A percentile compares a stretch with the other conserved stretches of the same genome.
These are phyloP conservation scores for Aureobasidium sp. DNA, from an alignment of 2,329 filamentous ascomycete genomes.

Conservation along the genomic window DNA sequence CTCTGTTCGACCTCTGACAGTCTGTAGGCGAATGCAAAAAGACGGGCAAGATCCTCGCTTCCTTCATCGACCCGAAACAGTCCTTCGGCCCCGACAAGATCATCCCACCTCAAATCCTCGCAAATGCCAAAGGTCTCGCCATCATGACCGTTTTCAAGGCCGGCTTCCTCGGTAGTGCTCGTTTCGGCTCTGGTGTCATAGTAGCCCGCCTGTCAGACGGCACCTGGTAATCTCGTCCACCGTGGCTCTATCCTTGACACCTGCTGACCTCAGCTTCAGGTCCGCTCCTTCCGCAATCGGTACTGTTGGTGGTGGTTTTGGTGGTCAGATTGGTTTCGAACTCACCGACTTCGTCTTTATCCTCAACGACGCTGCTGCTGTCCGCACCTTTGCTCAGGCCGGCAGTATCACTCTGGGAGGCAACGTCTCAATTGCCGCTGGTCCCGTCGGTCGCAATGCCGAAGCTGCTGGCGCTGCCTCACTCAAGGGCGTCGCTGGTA, in stretches of 20 bases:
- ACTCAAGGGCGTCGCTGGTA: constrained; percentile 75
- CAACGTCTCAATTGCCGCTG: constrained; percentile 92
- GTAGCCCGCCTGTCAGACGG: constrained; percentile 71
- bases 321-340: constrained; percentile 80
- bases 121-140: constrained; percentile 84
- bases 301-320: constrained; percentile 72
- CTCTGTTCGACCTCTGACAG: constrained; percentile 2
- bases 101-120: constrained; percentile 82
- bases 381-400: constrained; percentile 87
- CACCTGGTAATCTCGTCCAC: constrained; percentile 43
- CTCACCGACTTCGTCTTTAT: constrained; percentile 96
- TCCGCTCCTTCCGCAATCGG: constrained; percentile 74
- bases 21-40: constrained; percentile 87
- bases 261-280: constrained; percentile 14
- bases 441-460: constrained; percentile 86
- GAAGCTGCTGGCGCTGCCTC: constrained; percentile 93
- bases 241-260: background rate
- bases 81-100: constrained; percentile 94
- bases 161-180: constrained; percentile 73
- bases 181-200: constrained; percentile 74
- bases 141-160: constrained; percentile 82
- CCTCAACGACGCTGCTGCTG: constrained; percentile 80
- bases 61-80: constrained; percentile 89
- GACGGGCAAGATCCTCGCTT: constrained; percentile 87
- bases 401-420: constrained; percentile 88